Base-by-base conservation (phyloP, 2,329 filamentous ascomycete species). In the Claviceps humidiphila region DNA sequence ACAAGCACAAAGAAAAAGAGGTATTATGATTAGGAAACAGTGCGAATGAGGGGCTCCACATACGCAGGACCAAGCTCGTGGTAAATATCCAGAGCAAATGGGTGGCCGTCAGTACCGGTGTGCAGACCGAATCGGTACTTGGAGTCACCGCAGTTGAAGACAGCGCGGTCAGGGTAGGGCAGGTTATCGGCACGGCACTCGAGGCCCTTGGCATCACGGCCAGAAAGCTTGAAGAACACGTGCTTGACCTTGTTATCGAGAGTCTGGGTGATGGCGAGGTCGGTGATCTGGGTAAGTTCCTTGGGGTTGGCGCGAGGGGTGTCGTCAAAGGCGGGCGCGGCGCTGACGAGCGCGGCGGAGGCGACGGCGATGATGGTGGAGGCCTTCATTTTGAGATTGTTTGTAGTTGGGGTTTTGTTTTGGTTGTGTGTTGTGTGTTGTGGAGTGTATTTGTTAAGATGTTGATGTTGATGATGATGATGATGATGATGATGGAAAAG, bases 111-210 rank as follows among this genome's bases (percentile, higher is more conserved):
- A 14, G 17, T 30, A 26, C 59, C 60, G 3, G 50, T 37, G 24
- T 53, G 42, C 30, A 66, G 49, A 17, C 47, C 48, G 60, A 66
- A 66, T 45, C 60, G 52, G 59, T 66, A 66, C 54, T 58, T 58
- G 56, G 55, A 56, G 9, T 58, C 58, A 50, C 58, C 59, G 58
- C 63, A 65, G 44, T 59, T 53, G 24, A 56, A 49, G 50, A 56
- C 58, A 34, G 54, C 54, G 42, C 26, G 26, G 7, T 30, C 8
- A 30, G 26, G 26, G 52, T 13, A 1, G 41, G 17, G 2, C 7
- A 56, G 58, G 48, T 55, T 50, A 39, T 22, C 24, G 20, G 24
- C 54, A 3, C 24, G 2, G 56, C 60, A 63, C 30, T 4, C 14
- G 1, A 62, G 53, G 34, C 50, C 50, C 7, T 49, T 47, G 39